Evolutionary conservation across 2,329 filamentous ascomycete genomes (phyloP), one percentile per base, ranked within the genome.

Genomic region (Talaromyces verruculosus): DNA sequence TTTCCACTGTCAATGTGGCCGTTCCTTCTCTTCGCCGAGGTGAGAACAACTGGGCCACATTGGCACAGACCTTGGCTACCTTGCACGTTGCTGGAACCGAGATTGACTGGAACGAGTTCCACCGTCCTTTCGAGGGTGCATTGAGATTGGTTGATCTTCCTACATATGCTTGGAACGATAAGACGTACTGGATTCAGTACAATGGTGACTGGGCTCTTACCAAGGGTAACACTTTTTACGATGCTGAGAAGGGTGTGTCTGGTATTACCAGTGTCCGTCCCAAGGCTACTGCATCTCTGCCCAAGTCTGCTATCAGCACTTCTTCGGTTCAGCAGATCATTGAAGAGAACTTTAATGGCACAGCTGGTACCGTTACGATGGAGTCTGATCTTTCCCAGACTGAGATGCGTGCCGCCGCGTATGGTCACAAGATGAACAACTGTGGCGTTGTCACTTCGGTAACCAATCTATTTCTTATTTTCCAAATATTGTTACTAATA

Each of bases 101-200:
- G 49, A 80, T 93, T 66, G 83, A 89, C 73, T 93, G 90, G 85
- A 85, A 88, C 67, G 90, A 92, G 76, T 91, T 86, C 72, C 87
- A 91, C 76, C 81, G 83, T 51, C 83, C 87, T 63, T 90, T 88
- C 74, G 84, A 86, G 69, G 74, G 79, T 43, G 82, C 82, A 1
- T 84, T 88, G 49, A 80, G 84, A 49, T 79, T 91, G 17, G 78
- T 90, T n/a, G 80, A 85, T n/a, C 78, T 92, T 3, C 89, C 89
- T 1, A 83, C 84, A 0, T 92, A 92, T 74, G 83, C 83, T 0
- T 92, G 88, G 73, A 88, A 92, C 73, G 81, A 86, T 68, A 91
- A 91, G 81, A 87, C 85, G 69, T 91, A 91, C 77, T 91, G 88
- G 89, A 82, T 90, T 15, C 86, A 88, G 73, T 91, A 90, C 75